These are phyloP conservation scores for Anthracocystis walkeri DNA, from an alignment of 1,284 basidiomycete species.

Conservation along the genomic window DNA sequence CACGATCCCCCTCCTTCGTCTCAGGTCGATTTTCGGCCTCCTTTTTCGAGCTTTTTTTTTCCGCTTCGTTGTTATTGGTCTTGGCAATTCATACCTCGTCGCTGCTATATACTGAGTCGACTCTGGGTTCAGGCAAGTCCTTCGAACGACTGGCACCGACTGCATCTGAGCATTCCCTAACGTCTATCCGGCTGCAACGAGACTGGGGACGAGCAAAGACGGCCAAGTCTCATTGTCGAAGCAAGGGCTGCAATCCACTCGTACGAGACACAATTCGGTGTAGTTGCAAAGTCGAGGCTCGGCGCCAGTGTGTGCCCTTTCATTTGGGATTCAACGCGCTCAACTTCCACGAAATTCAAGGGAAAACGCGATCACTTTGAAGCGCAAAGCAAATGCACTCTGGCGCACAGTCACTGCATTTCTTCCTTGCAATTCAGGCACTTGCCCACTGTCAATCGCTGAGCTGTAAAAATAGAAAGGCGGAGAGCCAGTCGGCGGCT, in stretches of 20 bases:
- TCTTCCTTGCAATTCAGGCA: not conserved
- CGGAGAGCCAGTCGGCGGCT: not conserved
- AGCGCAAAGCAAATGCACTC: not conserved
- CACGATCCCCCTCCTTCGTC: not conserved
- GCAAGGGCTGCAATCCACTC: not conserved
- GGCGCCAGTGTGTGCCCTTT: not conserved
- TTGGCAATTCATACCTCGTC: too few species aligned
- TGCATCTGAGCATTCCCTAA: too few species aligned
- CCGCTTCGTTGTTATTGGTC: too few species aligned
- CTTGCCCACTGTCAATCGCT: not conserved
- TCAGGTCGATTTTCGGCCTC: not conserved
- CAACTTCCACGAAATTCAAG: not conserved
- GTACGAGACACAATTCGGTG: not conserved
- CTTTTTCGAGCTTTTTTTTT: slow-evolving; percentile 1
- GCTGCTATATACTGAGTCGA: too few species aligned
- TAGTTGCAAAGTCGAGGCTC: not conserved
- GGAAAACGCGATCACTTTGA: slow-evolving; percentile 12
- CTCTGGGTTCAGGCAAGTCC: too few species aligned
- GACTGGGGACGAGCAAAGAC: too few species aligned
- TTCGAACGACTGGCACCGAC: too few species aligned
- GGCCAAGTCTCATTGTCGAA: too few species aligned
- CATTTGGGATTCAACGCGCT: slow-evolving; percentile 4
- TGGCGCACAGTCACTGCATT: slow-evolving; percentile 8
- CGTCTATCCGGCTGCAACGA: too few species aligned
- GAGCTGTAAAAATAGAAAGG: slow-evolving; percentile 8